Conservation (phyloP, 1,139 yeast genomes). For the Geotrichum phurueaensis region DNA sequence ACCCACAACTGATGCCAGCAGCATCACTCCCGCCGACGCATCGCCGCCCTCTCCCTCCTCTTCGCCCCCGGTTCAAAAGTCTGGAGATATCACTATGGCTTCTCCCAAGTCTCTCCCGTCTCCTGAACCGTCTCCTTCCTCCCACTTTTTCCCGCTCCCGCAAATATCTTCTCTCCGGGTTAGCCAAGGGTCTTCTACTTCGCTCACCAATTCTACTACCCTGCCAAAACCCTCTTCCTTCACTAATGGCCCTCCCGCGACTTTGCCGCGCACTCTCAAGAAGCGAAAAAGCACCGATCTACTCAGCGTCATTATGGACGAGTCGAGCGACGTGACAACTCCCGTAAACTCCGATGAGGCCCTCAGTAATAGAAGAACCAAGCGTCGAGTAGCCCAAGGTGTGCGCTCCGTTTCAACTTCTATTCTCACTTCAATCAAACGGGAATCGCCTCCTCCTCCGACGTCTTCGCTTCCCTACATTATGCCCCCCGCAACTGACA, state of each 20-base stretch:
- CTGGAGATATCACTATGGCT: not conserved
- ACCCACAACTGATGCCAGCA: slow-evolving; percentile 3
- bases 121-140: slow-evolving; percentile 17
- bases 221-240: not conserved
- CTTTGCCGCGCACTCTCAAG: slow-evolving; percentile 9
- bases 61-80: not conserved
- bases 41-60: slow-evolving; percentile 5
- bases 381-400: slow-evolving; percentile 11
- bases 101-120: slow-evolving; percentile 15
- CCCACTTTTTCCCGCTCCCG: slow-evolving; percentile 14
- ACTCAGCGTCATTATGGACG: slow-evolving; percentile 11
- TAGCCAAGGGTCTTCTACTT: not conserved
- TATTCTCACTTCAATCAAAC: slow-evolving; percentile 1
- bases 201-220: not conserved
- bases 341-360: slow-evolving; percentile 5
- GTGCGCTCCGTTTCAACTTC: slow-evolving; percentile 2
- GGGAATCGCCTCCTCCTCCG: slow-evolving; percentile 12
- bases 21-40: not conserved
- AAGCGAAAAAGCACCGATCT: slow-evolving; percentile 13
- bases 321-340: slow-evolving; percentile 2
- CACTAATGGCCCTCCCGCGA: not conserved
- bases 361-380: not conserved
- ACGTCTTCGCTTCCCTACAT: slow-evolving; percentile 3
- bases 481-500: not conserved
- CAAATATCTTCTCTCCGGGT: slow-evolving; percentile 10